Evolutionary conservation across 169 alveolate genomes (phyloP), one percentile per base, ranked within the genome.

Genomic region (Sarcocystis neurona): DNA sequence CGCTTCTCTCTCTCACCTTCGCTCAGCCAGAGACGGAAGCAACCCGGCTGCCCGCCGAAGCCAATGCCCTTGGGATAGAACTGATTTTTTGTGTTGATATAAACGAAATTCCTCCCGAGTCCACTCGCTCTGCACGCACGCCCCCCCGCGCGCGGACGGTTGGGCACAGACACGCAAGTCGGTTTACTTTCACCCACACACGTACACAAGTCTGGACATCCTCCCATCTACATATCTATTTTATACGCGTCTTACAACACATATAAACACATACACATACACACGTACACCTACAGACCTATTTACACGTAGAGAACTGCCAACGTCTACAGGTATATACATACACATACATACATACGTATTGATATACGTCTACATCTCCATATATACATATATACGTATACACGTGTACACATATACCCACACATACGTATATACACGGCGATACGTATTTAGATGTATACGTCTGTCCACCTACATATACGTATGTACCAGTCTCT

Each of bases 21-120:
- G 47, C 84, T 90, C 39, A 90, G 32, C 93, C 93, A 90, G 58
- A 90, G 80, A 10, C 93, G 84, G 79, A 90, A 90, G 20, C 84
- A 87, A 6, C 89, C 93, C 41, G 89, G 68, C 80, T 90, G 93
- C 56, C 93, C 93, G n/a, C 93, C 93, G 39, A 90, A 90, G 2
- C 93, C 93, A 43, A 90, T 32, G 44, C 93, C 93, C 53, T 48
- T 70, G 41, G 93, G 93, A 43, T 82, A 74, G 68, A 90, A 90
- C 41, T 90, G 58, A 74, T 78, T 79, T 34, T 90, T 90, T 48
- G 84, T 66, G 80, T 90, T 90, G 32, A 90, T 34, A 32, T 90
- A 90, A 32, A 90, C 84, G 23, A 68, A 84, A 84, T 85, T 90
- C 74, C 89, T 63, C n/a, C 93, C 89, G 43, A 84, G 60, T 8